Base-by-base conservation (phyloP, 116 monocot species). In the Dioscorea cayenensis region DNA sequence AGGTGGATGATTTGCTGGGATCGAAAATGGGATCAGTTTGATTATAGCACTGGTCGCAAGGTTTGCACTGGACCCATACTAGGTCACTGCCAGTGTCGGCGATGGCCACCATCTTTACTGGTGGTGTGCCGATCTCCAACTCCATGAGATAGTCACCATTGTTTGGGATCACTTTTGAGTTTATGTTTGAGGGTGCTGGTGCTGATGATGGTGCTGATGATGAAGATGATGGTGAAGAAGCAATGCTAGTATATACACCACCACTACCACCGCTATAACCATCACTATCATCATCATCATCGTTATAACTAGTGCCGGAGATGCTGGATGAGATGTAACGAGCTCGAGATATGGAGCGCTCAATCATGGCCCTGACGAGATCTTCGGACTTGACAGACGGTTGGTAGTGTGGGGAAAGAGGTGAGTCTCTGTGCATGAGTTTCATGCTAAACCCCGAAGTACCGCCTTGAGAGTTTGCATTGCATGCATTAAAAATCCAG, bases 11-110 rank as follows among this genome's bases (percentile, higher is more conserved):
- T 0, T 8, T 49, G 0, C 7, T 6, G 23, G 89, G 77, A 52
- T 92, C 73, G 60, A 88, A 92, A 21, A 88, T 62, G 5, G 82
- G 84, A 5, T 18, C 14, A 0, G 11, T 21, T 23, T 92, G 89
- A 17, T 60, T 27, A 64, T 84, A 85, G 69, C 88, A 82, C 0
- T n/a, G 0, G 2, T 14, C 1, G 77, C 88, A 92, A 0, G 88
- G 92, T 14, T 63, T 67, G 83, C 91, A 91, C 32, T 91, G 78
- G 6, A 76, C 36, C 81, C 89, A 92, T 5, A 64, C 76, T 18
- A 86, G 78, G 65, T 86, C 88, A 65, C 88, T 88, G 22, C 88
- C 92, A 11, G 92, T 86, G 80, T 92, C 84, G 49, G 72, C 78
- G 22, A 88, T 66, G 72, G 79, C 81, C 19, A 75, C 50, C 19